A percentile compares a stretch with the other conserved stretches of the same genome.
These are phyloP conservation scores for Neckera pumila DNA, from an alignment of 225 moss, liverwort and hornwort species.

Conservation along the genomic window DNA sequence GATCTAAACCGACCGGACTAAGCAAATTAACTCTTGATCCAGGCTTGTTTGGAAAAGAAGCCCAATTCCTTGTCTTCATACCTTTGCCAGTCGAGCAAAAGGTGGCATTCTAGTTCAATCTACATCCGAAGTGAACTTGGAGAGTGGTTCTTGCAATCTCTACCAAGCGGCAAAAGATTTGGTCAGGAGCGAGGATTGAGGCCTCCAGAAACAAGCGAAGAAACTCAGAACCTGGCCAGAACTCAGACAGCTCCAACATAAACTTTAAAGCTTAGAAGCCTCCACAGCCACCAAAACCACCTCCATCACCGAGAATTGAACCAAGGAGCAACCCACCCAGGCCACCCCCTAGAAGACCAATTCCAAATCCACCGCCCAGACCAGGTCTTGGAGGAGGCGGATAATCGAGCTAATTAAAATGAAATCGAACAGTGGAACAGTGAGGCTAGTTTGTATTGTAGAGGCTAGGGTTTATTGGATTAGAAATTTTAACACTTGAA, in stretches of 20 bases:
- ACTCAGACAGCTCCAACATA: not conserved
- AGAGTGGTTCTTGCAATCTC: not conserved
- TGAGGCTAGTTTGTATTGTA: too few species aligned
- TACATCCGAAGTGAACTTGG: not conserved
- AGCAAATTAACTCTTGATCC: too few species aligned
- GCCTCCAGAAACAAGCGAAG: too few species aligned
- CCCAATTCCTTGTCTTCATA: not conserved
- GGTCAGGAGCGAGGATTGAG: not conserved
- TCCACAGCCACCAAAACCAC: conserved; percentile 11
- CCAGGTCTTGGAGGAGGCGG: not conserved
- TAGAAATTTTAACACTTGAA: too few species aligned
- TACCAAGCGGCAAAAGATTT: not conserved
- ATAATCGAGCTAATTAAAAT: too few species aligned
- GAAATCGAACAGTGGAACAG: too few species aligned
- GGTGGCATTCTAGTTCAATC: not conserved
- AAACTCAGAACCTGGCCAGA: not conserved
- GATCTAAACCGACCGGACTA: too few species aligned
- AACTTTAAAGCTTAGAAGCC: not conserved
- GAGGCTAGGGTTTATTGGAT: too few species aligned
- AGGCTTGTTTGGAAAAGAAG: not conserved
- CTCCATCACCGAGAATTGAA: not conserved
- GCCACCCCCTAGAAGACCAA: conserved; percentile 20
- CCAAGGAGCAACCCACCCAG: conserved; percentile 24
- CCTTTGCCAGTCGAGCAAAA: not conserved
- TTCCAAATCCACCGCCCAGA: conserved; percentile 9